Evolutionary conservation across 2,329 filamentous ascomycete species (phyloP).

Genomic region (Metarhizium guizhouense): DNA sequence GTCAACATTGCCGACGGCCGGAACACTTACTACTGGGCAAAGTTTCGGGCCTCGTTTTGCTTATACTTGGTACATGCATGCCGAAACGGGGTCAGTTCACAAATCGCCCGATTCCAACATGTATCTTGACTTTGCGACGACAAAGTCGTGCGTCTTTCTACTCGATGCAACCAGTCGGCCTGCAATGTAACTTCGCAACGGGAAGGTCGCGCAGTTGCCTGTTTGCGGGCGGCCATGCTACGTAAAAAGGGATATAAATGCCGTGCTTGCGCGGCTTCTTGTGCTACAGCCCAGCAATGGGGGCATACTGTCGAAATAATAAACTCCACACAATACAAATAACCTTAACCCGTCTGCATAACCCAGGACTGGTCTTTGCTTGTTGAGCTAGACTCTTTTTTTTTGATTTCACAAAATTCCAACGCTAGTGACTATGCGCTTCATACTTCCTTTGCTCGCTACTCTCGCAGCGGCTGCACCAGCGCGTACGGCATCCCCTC

Average conservation of each 20-base stretch:
- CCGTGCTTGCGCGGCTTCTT: not conserved
- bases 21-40: no score
- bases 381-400: not conserved
- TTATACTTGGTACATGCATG: not conserved
- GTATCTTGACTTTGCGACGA: not conserved
- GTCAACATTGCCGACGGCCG: no score
- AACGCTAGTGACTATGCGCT: not conserved
- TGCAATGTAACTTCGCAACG: not conserved
- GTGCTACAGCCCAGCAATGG: not conserved
- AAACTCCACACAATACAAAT: not conserved
- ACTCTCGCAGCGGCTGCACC: not conserved
- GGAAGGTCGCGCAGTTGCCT: not conserved
- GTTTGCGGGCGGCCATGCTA: not conserved
- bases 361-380: not conserved
- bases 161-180: not conserved
- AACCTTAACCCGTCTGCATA: not conserved
- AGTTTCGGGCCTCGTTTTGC: no score
- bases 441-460: not conserved
- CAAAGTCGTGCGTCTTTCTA: not conserved
- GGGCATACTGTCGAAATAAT: no score
- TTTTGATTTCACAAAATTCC: not conserved
- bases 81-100: not conserved
- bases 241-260: not conserved
- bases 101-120: no score
- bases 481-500: not conserved